A percentile compares a stretch with the other conserved stretches of the same genome.
These are phyloP conservation scores for Hericium coralloides DNA, from an alignment of 768 basidiomycete genomes.

Conservation along the genomic window DNA sequence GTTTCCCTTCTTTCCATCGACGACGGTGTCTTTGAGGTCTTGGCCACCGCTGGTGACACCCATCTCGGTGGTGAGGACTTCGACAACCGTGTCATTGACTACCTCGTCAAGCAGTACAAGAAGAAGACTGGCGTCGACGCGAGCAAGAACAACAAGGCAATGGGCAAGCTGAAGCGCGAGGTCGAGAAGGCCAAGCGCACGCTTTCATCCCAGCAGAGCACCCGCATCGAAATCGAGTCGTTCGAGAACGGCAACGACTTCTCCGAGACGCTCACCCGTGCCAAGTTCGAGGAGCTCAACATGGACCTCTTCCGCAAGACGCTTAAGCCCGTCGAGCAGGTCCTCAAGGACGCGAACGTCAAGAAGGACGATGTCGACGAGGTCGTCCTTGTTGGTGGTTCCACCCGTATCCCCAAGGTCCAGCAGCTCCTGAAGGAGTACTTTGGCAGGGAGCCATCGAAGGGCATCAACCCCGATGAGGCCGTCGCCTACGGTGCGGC, in stretches of 20 bases:
- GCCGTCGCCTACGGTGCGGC: constrained; percentile 99
- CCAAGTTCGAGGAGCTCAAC: constrained; percentile 99
- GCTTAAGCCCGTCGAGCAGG: constrained; percentile 99
- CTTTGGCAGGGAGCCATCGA: constrained; percentile 95
- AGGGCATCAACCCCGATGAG: constrained; percentile 99
- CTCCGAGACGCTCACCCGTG: constrained; percentile 92
- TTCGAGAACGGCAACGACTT: constrained; percentile 98
- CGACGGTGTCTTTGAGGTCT: constrained; percentile 50
- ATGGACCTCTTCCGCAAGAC: constrained; percentile 99
- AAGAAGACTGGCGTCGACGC: constrained; percentile 41
- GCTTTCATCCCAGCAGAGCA: constrained; percentile 77
- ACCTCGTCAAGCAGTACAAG: constrained; percentile 51
- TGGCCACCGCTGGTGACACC: constrained; percentile 57
- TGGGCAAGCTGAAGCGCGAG: constrained; percentile 47
- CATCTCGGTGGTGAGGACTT: constrained; percentile 61
- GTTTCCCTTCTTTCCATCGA: constrained; percentile 81
- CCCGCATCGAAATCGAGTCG: constrained; percentile 88
- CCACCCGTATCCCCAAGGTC: constrained; percentile 99
- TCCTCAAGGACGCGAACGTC: constrained; percentile 93
- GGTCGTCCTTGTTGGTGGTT: constrained; percentile 90
- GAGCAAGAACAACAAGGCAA: constrained; percentile 36
- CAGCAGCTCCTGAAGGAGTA: constrained; percentile 97
- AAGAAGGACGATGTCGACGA: constrained; percentile 98
- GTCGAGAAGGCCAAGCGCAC: constrained; percentile 58
- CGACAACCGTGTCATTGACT: constrained; percentile 34